These are phyloP conservation scores for Domatiomyces catenatus DNA, from an alignment of 2,329 filamentous ascomycete species.

Conservation along the genomic window DNA sequence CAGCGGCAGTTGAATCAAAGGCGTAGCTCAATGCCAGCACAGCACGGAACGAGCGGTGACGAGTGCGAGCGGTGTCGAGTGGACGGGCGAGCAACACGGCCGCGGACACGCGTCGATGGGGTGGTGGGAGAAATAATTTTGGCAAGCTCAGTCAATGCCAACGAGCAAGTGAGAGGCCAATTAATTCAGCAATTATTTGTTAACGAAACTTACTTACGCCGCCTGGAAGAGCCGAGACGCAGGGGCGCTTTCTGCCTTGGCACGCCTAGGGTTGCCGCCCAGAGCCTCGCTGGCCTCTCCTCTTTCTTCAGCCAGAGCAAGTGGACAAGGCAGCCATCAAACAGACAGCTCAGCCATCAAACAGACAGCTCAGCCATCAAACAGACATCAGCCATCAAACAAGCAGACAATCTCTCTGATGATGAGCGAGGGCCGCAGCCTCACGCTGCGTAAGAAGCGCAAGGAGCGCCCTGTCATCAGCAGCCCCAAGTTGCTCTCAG, in stretches of 20 bases:
- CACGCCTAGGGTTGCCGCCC: too few relatives aligned
- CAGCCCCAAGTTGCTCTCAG: slow-evolving; percentile 36
- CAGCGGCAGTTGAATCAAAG: not conserved
- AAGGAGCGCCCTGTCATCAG: slow-evolving; percentile 42
- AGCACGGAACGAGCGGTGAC: not conserved
- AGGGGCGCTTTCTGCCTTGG: too few relatives aligned
- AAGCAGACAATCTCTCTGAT: slow-evolving; percentile 7
- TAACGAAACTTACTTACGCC: too few relatives aligned
- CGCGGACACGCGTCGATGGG: not conserved
- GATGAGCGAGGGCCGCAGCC: slow-evolving; percentile 38
- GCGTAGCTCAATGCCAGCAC: not conserved
- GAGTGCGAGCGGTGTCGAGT: not conserved
- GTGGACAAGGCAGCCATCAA: not conserved
- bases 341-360: not conserved
- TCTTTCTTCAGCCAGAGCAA: too few relatives aligned
- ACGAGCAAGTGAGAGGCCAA: not conserved
- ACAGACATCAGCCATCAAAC: not conserved
- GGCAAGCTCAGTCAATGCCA: not conserved
- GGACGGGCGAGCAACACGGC: not conserved
- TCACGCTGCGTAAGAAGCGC: slow-evolving; percentile 50
- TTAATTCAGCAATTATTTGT: too few relatives aligned
- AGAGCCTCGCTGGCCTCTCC: not conserved
- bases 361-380: not conserved
- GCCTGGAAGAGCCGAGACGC: too few relatives aligned
- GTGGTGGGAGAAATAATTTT: not conserved